These are phyloP conservation scores for Lactarius trivialis DNA, from an alignment of 768 basidiomycete species.

Conservation along the genomic window DNA sequence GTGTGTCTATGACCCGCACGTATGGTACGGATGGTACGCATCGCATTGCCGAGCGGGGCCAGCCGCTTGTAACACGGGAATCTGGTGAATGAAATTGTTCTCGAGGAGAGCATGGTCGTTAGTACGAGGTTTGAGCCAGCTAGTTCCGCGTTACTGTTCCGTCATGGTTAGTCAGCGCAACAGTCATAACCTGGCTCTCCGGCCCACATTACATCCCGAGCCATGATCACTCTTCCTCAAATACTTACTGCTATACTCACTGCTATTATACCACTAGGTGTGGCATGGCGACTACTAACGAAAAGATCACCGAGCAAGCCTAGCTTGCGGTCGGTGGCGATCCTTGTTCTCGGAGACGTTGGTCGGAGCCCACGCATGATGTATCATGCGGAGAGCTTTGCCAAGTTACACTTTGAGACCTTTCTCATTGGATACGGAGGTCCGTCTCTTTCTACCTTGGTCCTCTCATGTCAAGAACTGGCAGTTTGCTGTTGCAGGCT, in stretches of 20 bases:
- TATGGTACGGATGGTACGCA: constrained; percentile 7
- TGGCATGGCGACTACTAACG: constrained; percentile 9
- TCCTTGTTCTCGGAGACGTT: constrained; percentile 92
- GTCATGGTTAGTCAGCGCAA: constrained; percentile 9
- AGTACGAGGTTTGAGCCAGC: neutral
- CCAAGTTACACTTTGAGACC: constrained; percentile 68
- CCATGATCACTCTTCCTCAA: neutral
- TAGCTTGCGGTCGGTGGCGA: constrained; percentile 63
- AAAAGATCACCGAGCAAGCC: constrained; percentile 18
- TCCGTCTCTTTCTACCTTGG: constrained; percentile 30
- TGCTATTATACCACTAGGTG: neutral
- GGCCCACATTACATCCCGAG: neutral
- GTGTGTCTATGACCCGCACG: constrained; percentile 8
- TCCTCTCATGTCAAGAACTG: neutral
- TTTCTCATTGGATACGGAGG: constrained; percentile 83
- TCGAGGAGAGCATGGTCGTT: constrained; percentile 6
- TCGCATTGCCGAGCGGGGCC: neutral
- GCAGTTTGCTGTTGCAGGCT: constrained; percentile 46
- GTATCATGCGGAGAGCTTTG: constrained; percentile 95
- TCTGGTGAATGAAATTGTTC: neutral
- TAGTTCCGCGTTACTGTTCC: too few relatives aligned
- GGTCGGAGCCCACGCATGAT: constrained; percentile 97
- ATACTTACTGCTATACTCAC: constrained; percentile 1
- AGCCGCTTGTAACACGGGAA: neutral
- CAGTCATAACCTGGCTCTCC: neutral